phyloP scores from a whole-genome alignment of 1,284 basidiomycete species.

The Heliocybe sulcata region DNA sequence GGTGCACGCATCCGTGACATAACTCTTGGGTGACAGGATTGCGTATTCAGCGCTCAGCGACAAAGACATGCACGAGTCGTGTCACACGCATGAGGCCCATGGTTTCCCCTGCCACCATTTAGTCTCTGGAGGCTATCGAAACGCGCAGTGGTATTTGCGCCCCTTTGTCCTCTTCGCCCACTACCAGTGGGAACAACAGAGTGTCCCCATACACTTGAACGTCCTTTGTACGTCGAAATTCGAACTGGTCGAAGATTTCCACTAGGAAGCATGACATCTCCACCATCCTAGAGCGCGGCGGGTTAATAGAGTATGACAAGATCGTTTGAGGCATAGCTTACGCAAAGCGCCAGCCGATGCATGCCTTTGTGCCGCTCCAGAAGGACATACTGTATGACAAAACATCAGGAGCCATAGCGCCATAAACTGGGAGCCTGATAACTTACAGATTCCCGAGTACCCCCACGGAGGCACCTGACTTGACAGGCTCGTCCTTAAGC shows the following conservation, averaged over 20 bases:
- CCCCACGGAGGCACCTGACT: conserved; percentile 28
- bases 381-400: conserved; percentile 31
- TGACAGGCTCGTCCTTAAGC: conserved; percentile 27
- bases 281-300: conserved; percentile 19
- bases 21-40: too few relatives aligned
- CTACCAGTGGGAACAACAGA: conserved; percentile 46
- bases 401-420: not conserved
- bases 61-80: too few relatives aligned
- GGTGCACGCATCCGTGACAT: too few relatives aligned
- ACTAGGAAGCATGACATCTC: conserved; percentile 41
- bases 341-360: conserved; percentile 44
- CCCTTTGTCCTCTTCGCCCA: conserved; percentile 40
- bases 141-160: conserved; percentile 9
- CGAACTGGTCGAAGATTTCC: conserved; percentile 44
- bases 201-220: conserved; percentile 41
- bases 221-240: conserved; percentile 31
- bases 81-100: too few relatives aligned
- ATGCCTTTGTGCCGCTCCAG: conserved; percentile 39
- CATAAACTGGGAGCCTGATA: not conserved
- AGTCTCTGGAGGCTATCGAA: not conserved
- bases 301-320: not conserved
- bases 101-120: too few relatives aligned
- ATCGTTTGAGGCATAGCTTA: conserved; percentile 4
- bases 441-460: conserved; percentile 31
- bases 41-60: too few relatives aligned